Conservation (phyloP, 495 filamentous ascomycete genomes). For the Hypomontagnella monticulosa region DNA sequence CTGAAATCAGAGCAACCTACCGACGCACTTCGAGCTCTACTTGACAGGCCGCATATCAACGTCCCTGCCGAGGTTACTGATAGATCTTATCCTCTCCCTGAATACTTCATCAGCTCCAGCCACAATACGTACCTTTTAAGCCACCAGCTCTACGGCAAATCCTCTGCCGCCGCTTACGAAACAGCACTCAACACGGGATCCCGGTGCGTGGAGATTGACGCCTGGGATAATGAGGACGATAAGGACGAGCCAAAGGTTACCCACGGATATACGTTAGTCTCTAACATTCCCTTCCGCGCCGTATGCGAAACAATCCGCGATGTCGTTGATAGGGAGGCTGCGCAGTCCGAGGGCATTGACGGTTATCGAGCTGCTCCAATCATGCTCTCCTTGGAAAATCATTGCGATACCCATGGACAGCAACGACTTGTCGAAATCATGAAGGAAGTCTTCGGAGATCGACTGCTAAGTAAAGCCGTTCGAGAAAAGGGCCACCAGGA, state of each 20-base stretch:
- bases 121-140: constrained; percentile 65
- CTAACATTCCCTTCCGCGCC: constrained; percentile 61
- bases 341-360: constrained; percentile 37
- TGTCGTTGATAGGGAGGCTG: constrained; percentile 56
- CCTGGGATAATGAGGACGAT: constrained; percentile 62
- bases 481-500: constrained; percentile 54
- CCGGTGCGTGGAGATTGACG: constrained; percentile 67
- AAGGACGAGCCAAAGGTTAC: constrained; percentile 64
- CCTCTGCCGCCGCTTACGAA: constrained; percentile 59
- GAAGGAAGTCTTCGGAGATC: constrained; percentile 61
- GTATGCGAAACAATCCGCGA: constrained; percentile 64
- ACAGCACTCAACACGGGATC: constrained; percentile 59
- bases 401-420: constrained; percentile 59
- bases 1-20: constrained; percentile 45
- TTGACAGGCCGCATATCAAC: constrained; percentile 56
- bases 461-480: constrained; percentile 58
- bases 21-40: constrained; percentile 47
- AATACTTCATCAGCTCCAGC: constrained; percentile 64
- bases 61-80: constrained; percentile 55
- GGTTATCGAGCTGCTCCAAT: constrained; percentile 58
- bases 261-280: constrained; percentile 65
- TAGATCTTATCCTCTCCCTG: constrained; percentile 58
- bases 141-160: constrained; percentile 62
- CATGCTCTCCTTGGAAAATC: constrained; percentile 64
- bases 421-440: constrained; percentile 62